Conservation (phyloP, 345 rosid species). For the Populus pruinosa region DNA sequence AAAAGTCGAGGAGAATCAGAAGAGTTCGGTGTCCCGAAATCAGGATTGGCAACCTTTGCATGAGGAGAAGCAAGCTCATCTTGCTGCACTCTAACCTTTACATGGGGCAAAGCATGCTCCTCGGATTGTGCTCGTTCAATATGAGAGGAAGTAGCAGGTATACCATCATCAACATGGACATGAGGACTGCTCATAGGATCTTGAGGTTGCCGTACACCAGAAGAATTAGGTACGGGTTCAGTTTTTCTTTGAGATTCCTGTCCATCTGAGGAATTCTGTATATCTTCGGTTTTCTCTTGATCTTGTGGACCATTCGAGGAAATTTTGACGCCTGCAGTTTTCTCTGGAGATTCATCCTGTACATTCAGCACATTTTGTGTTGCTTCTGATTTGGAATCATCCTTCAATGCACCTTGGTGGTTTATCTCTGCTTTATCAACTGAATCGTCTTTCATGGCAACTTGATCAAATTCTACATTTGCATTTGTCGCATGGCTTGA, state of each 20-base stretch:
- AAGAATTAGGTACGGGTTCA: background rate
- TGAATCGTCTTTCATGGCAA: conserved; percentile 13
- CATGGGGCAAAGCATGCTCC: conserved; percentile 36
- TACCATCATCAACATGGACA: conserved; percentile 12
- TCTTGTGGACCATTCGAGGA: conserved; percentile 1
- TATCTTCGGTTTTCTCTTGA: background rate
- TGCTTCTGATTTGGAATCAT: conserved; percentile 18
- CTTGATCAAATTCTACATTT: conserved; percentile 13
- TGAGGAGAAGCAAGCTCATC: background rate
- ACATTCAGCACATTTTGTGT: background rate
- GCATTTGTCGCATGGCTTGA: conserved; percentile 11
- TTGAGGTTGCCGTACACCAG: conserved; percentile 17
- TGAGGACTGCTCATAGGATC: conserved; percentile 12
- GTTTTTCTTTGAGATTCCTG: background rate
- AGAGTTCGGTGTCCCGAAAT: background rate
- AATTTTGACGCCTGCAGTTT: background rate
- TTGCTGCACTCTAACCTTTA: conserved; percentile 13
- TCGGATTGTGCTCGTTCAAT: conserved; percentile 5
- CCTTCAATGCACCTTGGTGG: conserved; percentile 6
- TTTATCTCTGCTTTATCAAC: conserved; percentile 19
- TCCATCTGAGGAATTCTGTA: background rate
- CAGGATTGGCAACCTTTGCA: background rate
- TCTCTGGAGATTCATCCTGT: background rate
- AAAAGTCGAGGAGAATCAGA: background rate
- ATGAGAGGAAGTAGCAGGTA: conserved; percentile 15